A percentile compares a stretch with the other conserved stretches of the same genome.
These are phyloP conservation scores for Bruguiera sexangula DNA, from an alignment of 345 rosid genomes.

Conservation along the genomic window DNA sequence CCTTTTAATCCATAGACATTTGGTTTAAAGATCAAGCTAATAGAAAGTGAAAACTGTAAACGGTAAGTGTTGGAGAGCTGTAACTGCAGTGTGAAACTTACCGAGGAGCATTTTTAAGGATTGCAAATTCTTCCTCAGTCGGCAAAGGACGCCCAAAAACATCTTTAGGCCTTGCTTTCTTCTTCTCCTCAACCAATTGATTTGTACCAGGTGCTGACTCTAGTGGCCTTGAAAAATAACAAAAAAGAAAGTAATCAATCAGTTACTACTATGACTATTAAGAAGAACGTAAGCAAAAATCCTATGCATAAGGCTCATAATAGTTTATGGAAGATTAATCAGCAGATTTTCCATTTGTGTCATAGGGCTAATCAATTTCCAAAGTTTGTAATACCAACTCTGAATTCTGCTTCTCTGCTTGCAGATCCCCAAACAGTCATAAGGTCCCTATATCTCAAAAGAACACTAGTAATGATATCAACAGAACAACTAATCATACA, in stretches of 20 bases:
- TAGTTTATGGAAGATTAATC: no score
- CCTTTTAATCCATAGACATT: no score
- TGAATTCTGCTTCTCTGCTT: no score
- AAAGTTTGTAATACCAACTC: no score
- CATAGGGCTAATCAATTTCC: no score
- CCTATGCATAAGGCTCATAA: no score
- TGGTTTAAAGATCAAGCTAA: no score
- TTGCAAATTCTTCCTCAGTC: constrained; percentile 82
- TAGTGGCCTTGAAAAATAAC: constrained; percentile 22
- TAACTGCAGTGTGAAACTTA: constrained; percentile 15
- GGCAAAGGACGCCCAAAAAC: constrained; percentile 96
- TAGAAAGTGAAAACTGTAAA: not conserved
- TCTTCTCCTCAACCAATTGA: constrained; percentile 44
- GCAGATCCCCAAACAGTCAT: no score
- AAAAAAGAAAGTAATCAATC: constrained; percentile 5
- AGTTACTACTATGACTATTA: not conserved
- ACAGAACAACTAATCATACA: constrained; percentile 24
- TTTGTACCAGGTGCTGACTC: constrained; percentile 28
- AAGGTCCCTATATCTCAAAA: no score
- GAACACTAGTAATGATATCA: not conserved
- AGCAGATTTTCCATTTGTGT: no score
- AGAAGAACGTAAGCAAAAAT: no score
- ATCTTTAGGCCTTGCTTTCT: constrained; percentile 89
- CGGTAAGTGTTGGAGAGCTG: not conserved
- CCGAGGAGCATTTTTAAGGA: constrained; percentile 90